These are phyloP conservation scores for Verbascum thapsus DNA, from an alignment of 257 asterid genomes.

Conservation along the genomic window DNA sequence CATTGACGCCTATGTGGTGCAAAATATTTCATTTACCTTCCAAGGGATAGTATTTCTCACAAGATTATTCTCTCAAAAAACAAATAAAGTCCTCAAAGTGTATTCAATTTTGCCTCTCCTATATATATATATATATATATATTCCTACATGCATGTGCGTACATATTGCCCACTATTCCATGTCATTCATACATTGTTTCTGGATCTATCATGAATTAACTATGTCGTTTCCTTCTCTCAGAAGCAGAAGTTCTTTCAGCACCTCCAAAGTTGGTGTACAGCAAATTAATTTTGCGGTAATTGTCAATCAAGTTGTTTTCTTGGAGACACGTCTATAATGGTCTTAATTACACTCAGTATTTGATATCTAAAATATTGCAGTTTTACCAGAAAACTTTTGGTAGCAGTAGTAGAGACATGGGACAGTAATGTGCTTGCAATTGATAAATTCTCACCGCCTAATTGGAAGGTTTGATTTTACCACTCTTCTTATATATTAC, in stretches of 20 bases:
- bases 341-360: slow-evolving; percentile 19
- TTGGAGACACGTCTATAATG: slow-evolving; percentile 4
- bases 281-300: slow-evolving; percentile 84
- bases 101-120: not conserved
- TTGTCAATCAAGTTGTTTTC: slow-evolving; percentile 10
- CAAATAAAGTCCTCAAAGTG: too few relatives aligned
- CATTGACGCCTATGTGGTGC: not conserved
- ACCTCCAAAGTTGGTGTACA: slow-evolving; percentile 93
- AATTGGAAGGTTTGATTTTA: slow-evolving; percentile 79
- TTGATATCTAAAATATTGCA: slow-evolving; percentile 44
- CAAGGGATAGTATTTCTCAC: slow-evolving; percentile 1
- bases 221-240: slow-evolving; percentile 36
- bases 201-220: slow-evolving; percentile 26
- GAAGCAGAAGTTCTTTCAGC: slow-evolving; percentile 95
- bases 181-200: slow-evolving; percentile 2
- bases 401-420: slow-evolving; percentile 85
- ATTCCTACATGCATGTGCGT: not conserved
- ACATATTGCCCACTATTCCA: not conserved
- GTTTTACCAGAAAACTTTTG: slow-evolving; percentile 84
- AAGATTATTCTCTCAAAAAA: too few relatives aligned
- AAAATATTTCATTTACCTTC: slow-evolving; percentile 4
- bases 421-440: slow-evolving; percentile 72
- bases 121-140: slow-evolving; percentile 5
- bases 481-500: slow-evolving; percentile 17
- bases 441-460: slow-evolving; percentile 71